Evolutionary conservation across 1,284 basidiomycete genomes (phyloP).

Genomic region (Lignosus rhinocerotis): DNA sequence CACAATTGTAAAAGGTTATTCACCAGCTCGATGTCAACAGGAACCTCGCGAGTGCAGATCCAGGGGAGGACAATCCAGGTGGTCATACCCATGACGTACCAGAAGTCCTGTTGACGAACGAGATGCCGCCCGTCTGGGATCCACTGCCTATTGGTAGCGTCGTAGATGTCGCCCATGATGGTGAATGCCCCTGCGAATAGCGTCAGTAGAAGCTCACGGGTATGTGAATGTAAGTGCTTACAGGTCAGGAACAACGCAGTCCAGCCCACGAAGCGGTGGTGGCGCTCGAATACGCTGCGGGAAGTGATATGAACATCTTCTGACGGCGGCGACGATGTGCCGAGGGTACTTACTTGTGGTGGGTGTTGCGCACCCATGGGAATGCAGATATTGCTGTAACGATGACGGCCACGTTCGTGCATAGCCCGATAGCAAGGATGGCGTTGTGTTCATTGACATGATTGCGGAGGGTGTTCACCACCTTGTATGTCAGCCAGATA

Average conservation of each 20-base stretch:
- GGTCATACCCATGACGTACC: constrained; percentile 74
- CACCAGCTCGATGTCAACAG: constrained; percentile 75
- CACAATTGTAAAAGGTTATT: constrained; percentile 26
- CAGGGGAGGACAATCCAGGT: constrained; percentile 74
- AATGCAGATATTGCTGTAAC: constrained; percentile 61
- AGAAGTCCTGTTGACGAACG: constrained; percentile 70
- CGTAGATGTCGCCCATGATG: constrained; percentile 62
- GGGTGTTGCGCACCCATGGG: constrained; percentile 73
- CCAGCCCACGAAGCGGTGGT: constrained; percentile 80
- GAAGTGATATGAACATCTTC: constrained; percentile 12
- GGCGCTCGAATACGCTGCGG: constrained; percentile 66
- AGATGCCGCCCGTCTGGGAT: constrained; percentile 53
- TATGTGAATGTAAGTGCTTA: constrained; percentile 30
- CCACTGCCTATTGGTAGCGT: constrained; percentile 54
- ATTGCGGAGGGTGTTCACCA: constrained; percentile 53
- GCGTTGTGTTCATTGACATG: constrained; percentile 50
- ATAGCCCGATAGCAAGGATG: constrained; percentile 56
- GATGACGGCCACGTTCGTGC: constrained; percentile 55
- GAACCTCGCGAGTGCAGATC: constrained; percentile 72
- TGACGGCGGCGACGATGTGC: background rate
- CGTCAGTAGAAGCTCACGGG: constrained; percentile 3
- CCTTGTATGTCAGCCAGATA: constrained; percentile 63
- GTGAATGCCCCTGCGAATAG: constrained; percentile 56
- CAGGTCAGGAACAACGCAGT: constrained; percentile 59
- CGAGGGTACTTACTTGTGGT: constrained; percentile 63